Conservation (phyloP, 2,329 filamentous ascomycete species). For the Microcera coccophila region DNA sequence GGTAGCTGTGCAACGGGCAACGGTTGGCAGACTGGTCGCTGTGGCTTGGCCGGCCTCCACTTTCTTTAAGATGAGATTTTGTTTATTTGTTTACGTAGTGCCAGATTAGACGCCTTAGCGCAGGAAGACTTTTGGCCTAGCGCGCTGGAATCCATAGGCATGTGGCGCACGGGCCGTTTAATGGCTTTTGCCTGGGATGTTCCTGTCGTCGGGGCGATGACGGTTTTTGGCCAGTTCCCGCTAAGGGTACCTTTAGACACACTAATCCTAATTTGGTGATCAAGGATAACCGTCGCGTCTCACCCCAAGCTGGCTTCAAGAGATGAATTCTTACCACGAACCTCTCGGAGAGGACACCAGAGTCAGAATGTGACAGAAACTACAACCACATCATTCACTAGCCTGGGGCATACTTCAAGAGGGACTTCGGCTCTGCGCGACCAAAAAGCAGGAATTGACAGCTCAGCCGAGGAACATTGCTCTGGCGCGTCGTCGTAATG, state of each 20-base stretch:
- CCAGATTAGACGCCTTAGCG: constrained; percentile 22
- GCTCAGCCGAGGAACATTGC: no score
- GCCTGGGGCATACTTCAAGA: no score
- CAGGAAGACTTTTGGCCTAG: constrained; percentile 15
- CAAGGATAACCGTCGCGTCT: constrained; percentile 20
- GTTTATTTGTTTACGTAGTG: constrained; percentile 35
- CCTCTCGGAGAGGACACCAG: constrained; percentile 2
- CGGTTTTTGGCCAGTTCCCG: constrained; percentile 18
- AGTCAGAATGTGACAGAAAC: no score
- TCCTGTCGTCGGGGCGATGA: constrained; percentile 35
- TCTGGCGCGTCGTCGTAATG: no score
- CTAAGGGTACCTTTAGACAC: constrained; percentile 3
- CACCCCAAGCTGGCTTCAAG: constrained; percentile 12
- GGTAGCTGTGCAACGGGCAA: constrained; percentile 29
- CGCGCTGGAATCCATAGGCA: constrained; percentile 13
- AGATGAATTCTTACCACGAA: constrained; percentile 9
- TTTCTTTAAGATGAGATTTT: constrained; percentile 26
- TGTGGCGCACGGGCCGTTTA: constrained; percentile 21
- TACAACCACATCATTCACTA: no score
- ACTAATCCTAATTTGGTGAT: constrained; percentile 7
- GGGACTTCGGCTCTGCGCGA: no score
- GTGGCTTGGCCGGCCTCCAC: constrained; percentile 23
- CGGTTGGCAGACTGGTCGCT: constrained; percentile 14
- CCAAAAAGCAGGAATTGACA: no score
- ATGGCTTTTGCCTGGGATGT: constrained; percentile 12